These are phyloP conservation scores for Sugiyamaella marilandica DNA, from an alignment of 805 yeast species.

Conservation along the genomic window DNA sequence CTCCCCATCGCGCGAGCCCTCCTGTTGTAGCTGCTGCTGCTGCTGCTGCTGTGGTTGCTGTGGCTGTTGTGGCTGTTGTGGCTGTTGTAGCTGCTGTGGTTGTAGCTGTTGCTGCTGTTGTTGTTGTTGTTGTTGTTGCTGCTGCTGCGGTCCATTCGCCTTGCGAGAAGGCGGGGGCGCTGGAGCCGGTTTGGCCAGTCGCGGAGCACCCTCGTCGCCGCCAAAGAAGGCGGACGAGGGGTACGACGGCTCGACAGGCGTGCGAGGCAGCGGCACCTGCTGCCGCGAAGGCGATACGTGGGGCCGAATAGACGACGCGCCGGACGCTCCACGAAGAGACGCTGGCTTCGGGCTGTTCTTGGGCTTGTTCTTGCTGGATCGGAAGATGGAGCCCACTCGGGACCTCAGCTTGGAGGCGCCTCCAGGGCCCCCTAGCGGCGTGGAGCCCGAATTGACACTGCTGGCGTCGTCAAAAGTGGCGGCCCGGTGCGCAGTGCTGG, in stretches of 20 bases:
- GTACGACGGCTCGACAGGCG: not conserved
- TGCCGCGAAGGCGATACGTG: not conserved
- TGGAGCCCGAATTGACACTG: conserved; percentile 15
- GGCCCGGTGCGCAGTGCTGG: conserved; percentile 2
- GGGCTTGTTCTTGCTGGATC: conserved; percentile 27
- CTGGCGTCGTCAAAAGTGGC: conserved; percentile 14
- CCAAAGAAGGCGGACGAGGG: not conserved
- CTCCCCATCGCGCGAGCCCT: not conserved
- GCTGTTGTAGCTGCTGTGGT: conserved; percentile 1
- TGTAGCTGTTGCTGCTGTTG: not conserved
- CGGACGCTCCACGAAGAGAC: not conserved
- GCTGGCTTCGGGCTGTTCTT: conserved; percentile 6
- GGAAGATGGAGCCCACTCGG: conserved; percentile 35
- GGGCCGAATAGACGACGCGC: not conserved
- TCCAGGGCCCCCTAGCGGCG: conserved; percentile 3
- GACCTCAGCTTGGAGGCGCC: conserved; percentile 27
- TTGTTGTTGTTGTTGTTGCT: conserved; percentile 2
- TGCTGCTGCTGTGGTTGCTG: not conserved
- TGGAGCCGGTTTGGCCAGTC: conserved; percentile 17
- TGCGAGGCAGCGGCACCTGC: conserved; percentile 3
- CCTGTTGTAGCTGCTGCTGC: conserved; percentile 1
- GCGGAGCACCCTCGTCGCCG: not conserved
- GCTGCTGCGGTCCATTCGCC: conserved; percentile 17
- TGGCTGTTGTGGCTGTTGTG: conserved; percentile 4
- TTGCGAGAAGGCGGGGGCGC: conserved; percentile 25